Base-by-base conservation (phyloP, 257 asterid genomes). In the Solanum sitiens region DNA sequence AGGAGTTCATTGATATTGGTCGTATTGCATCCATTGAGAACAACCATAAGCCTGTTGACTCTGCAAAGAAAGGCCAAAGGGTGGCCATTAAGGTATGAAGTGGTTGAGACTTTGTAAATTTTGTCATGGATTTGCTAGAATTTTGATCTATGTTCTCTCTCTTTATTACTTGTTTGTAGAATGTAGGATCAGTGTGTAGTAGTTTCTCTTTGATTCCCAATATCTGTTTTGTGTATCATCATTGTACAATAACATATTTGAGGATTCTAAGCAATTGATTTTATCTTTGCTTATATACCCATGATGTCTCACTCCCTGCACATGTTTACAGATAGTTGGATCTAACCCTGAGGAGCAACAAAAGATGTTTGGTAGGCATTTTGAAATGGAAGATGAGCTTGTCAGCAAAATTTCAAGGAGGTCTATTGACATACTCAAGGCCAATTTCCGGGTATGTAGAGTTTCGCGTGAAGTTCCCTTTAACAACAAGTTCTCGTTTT, bases 341-440 rank as follows among this genome's bases (percentile, higher is more conserved):
- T 91, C 92, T 88, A 96, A 94, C 88, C 74, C 99, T 0, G 99
- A 94, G 47, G 99, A 96, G 92, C 98, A 95, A 86, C 99, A 96
- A 87, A 96, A 95, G 92, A 96, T 96, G 98, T 92, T 92, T 88
- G 99, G 99, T 87, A 91, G 99, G 89, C 99, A 96, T 92, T 97
- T 97, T 89, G 98, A 94, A 89, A 85, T 90, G 67, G 99, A 97
- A 83, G 99, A 97, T 83, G 98, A 97, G 95, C 99, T 97, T 56
- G 98, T 97, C 88, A 97, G 99, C 93, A 94, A 92, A 86, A 94
- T 97, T 91, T 92, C 98, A 67, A 92, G 99, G 91, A 91, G 88
- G 91, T 97, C 99, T 32, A 97, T 97, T 39, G 99, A 97, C 84
- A 89, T 96, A 15, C 98, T 97, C 44, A 96, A 97, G 90, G 93